Conservation (phyloP, 805 yeast genomes). For the Lipomyces yamadae region DNA sequence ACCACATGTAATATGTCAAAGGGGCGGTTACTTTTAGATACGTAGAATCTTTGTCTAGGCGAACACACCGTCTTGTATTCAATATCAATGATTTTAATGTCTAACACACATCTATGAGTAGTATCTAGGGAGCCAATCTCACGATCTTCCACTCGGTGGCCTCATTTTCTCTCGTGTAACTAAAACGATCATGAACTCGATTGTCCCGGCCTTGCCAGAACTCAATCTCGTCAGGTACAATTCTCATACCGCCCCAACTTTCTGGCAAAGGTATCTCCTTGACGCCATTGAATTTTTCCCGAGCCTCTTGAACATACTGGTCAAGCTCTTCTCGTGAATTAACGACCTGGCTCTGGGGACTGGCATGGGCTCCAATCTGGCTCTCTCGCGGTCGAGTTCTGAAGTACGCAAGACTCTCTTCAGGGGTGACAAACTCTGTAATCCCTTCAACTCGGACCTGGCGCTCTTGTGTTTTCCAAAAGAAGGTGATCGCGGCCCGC, state of each 20-base stretch:
- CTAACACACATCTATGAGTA: neutral
- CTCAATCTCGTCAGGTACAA: conserved; percentile 87
- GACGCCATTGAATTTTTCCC: conserved; percentile 61
- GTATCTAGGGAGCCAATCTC: conserved; percentile 30
- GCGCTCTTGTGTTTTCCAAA: conserved; percentile 89
- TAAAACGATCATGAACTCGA: conserved; percentile 85
- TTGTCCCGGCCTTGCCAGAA: conserved; percentile 97
- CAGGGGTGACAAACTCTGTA: conserved; percentile 72
- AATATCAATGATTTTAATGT: neutral
- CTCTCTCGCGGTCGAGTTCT: conserved; percentile 90
- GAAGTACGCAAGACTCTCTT: conserved; percentile 77
- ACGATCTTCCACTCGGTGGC: conserved; percentile 25
- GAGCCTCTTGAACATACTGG: conserved; percentile 52
- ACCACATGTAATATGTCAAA: neutral
- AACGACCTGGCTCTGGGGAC: conserved; percentile 78
- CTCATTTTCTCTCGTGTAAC: conserved; percentile 27
- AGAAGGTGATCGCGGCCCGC: conserved; percentile 81
- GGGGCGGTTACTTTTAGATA: neutral
- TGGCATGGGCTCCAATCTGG: conserved; percentile 95
- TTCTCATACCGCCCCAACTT: conserved; percentile 92
- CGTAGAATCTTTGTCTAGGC: no score
- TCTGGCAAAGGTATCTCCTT: conserved; percentile 87
- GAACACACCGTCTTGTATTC: neutral
- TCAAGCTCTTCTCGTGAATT: conserved; percentile 67
- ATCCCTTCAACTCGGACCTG: conserved; percentile 92